phyloP scores from a whole-genome alignment of 192 early-diverging fungal species.

The Linnemannia exigua region DNA sequence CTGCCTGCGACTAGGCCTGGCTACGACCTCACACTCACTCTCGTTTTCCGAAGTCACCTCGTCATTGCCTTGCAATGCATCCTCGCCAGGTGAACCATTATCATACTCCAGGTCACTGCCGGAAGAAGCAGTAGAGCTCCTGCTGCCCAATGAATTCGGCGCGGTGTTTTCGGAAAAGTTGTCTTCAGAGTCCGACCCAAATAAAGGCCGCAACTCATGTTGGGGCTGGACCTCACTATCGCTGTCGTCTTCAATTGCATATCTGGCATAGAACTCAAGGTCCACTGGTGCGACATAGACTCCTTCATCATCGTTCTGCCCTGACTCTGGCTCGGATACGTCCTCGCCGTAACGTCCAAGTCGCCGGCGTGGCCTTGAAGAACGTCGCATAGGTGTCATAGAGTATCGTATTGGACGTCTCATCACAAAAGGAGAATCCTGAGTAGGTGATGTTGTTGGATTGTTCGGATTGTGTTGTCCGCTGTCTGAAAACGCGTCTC shows the following conservation, averaged over 20 bases:
- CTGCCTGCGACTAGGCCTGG: not conserved
- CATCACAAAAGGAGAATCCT: not conserved
- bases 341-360: not conserved
- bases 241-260: not conserved
- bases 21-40: not conserved
- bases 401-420: slow-evolving; percentile 16
- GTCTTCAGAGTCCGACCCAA: not conserved
- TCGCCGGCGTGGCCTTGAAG: not conserved
- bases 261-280: not conserved
- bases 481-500: not conserved
- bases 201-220: not conserved
- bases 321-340: not conserved
- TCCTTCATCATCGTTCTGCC: not conserved
- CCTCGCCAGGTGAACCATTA: not conserved
- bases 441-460: not conserved
- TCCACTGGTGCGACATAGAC: not conserved
- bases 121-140: not conserved
- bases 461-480: not conserved
- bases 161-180: not conserved
- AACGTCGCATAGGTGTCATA: slow-evolving; percentile 20
- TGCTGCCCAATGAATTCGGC: not conserved
- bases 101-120: not conserved
- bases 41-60: not conserved
- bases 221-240: not conserved
- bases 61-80: not conserved